Conservation (phyloP, 306 rosid species). For the Sophora flavescens region DNA sequence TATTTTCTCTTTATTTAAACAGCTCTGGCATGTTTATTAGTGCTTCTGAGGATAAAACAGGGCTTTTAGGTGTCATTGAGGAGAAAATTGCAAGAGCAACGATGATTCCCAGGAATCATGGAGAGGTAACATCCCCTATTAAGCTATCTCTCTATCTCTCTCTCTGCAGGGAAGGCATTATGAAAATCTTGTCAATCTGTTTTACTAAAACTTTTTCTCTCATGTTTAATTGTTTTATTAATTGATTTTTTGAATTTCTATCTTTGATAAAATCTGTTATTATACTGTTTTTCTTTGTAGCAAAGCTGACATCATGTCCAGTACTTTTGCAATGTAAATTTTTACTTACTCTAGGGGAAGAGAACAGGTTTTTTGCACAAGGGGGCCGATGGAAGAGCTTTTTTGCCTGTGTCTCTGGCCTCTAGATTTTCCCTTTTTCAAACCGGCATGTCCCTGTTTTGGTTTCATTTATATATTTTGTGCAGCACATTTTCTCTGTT, state of each 20-base stretch:
- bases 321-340: constrained; percentile 16
- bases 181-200: constrained; percentile 10
- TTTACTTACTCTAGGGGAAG: not conserved
- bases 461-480: constrained; percentile 19
- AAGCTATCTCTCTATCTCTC: not conserved
- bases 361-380: not conserved
- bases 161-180: constrained; percentile 14
- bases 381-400: not conserved
- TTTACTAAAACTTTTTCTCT: constrained; percentile 12
- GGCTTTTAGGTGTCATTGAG: constrained; percentile 72
- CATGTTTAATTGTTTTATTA: not conserved
- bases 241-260: constrained; percentile 13
- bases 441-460: not conserved
- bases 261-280: constrained; percentile 19
- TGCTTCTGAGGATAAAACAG: constrained; percentile 79
- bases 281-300: constrained; percentile 5
- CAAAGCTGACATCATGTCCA: constrained; percentile 14
- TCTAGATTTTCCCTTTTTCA: constrained; percentile 3
- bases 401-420: not conserved
- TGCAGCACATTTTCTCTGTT: not conserved
- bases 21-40: constrained; percentile 88
- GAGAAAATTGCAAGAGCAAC: constrained; percentile 89
- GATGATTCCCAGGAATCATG: constrained; percentile 85
- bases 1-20: constrained; percentile 44
- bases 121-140: constrained; percentile 71